Conservation (phyloP, 1,139 yeast species). For the Zygoascus hellenicus region DNA sequence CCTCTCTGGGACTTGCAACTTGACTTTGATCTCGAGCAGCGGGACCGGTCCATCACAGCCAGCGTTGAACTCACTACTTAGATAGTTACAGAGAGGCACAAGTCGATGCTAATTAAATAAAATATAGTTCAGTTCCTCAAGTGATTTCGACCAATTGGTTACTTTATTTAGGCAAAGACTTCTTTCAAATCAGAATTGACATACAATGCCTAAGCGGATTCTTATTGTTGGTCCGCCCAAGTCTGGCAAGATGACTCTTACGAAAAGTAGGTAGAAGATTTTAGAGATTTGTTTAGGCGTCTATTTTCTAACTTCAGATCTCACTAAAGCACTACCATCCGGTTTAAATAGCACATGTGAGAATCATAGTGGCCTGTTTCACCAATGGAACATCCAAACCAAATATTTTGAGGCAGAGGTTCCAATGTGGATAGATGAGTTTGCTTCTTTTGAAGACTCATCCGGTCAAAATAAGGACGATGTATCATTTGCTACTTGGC, state of each 20-base stretch:
- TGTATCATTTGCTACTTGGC: slow-evolving; percentile 30
- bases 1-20: no score
- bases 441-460: slow-evolving; percentile 17
- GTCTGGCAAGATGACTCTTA: slow-evolving; percentile 34
- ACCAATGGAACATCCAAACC: slow-evolving; percentile 31
- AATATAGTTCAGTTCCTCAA: neutral
- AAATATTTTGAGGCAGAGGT: slow-evolving; percentile 37
- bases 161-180: no score
- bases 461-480: slow-evolving; percentile 6
- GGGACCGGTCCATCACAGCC: no score
- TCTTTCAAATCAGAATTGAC: neutral
- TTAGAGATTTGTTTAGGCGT: neutral
- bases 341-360: slow-evolving; percentile 10
- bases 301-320: slow-evolving; percentile 10
- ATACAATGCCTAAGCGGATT: slow-evolving; percentile 29
- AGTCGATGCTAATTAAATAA: no score
- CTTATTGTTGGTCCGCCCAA: slow-evolving; percentile 38
- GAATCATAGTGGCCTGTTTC: slow-evolving; percentile 35
- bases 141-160: neutral
- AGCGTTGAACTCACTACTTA: neutral
- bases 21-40: no score
- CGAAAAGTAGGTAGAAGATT: slow-evolving; percentile 24
- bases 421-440: slow-evolving; percentile 43
- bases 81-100: no score
- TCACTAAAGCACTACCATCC: slow-evolving; percentile 22